A percentile compares a stretch with the other conserved stretches of the same genome.
Conservation (phyloP, 768 basidiomycete species). For the Pleurotus ostreatus region DNA sequence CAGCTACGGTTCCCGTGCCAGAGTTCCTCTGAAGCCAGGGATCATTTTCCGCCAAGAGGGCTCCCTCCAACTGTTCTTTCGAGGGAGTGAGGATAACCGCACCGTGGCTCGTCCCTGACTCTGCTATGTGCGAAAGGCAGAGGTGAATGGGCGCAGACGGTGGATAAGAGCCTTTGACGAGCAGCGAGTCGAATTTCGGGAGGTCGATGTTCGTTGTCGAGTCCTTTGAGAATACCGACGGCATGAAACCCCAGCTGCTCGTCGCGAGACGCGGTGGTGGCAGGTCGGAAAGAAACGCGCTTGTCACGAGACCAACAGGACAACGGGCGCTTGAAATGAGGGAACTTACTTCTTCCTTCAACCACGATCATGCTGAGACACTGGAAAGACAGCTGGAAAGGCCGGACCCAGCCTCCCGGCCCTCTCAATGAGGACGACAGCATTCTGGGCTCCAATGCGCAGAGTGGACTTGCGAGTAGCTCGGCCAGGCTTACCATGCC, state of each 20-base stretch:
- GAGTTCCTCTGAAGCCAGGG: slow-evolving; percentile 45
- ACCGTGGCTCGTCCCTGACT: slow-evolving; percentile 24
- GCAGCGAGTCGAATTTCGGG: slow-evolving; percentile 54
- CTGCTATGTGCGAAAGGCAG: slow-evolving; percentile 43
- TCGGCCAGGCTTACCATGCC: slow-evolving; percentile 17
- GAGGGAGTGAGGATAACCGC: slow-evolving; percentile 53
- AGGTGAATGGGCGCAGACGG: slow-evolving; percentile 70
- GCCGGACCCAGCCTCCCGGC: slow-evolving; percentile 16
- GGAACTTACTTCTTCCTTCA: neutral
- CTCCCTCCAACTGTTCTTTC: slow-evolving; percentile 32
- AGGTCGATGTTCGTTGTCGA: slow-evolving; percentile 35
- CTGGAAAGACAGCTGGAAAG: slow-evolving; percentile 48
- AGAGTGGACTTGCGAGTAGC: slow-evolving; percentile 21
- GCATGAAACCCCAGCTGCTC: slow-evolving; percentile 15
- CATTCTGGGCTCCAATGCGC: slow-evolving; percentile 19
- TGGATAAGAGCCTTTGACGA: slow-evolving; percentile 61
- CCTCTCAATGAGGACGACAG: slow-evolving; percentile 6
- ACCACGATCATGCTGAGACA: slow-evolving; percentile 38
- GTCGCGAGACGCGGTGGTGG: no score
- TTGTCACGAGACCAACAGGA: no score
- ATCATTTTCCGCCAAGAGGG: slow-evolving; percentile 48
- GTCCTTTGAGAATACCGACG: slow-evolving; percentile 27
- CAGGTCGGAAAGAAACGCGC: no score
- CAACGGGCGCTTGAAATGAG: no score
- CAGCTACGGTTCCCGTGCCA: slow-evolving; percentile 31